Percentiles rank a stretch among this genome's conserved stretches.
Conservation (phyloP, 1,139 yeast species). For the Waltiozyma sp. region DNA sequence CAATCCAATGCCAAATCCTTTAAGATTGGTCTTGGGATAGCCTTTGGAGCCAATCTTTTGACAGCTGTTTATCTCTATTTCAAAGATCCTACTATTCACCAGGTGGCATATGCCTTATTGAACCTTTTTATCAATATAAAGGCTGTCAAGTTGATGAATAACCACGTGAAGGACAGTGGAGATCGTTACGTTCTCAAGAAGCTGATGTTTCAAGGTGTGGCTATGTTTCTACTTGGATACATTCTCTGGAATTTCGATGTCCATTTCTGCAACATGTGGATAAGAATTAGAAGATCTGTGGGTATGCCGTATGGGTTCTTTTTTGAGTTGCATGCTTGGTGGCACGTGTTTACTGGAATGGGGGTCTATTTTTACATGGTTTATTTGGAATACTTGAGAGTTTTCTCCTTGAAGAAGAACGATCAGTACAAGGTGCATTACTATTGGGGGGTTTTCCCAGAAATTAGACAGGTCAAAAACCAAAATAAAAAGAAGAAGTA, state of each 20-base stretch:
- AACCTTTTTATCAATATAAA: constrained; percentile 49
- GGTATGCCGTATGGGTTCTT: constrained; percentile 86
- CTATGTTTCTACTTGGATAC: constrained; percentile 64
- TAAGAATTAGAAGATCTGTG: constrained; percentile 48
- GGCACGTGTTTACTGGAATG: constrained; percentile 83
- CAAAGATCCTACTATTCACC: constrained; percentile 76
- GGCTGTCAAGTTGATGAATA: constrained; percentile 38
- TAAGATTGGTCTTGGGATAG: constrained; percentile 45
- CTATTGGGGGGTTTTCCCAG: constrained; percentile 39
- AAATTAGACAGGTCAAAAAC: constrained; percentile 13
- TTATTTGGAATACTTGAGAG: constrained; percentile 55
- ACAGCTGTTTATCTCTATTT: constrained; percentile 57
- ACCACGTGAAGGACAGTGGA: constrained; percentile 36
- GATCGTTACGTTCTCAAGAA: constrained; percentile 38
- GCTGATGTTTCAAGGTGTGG: constrained; percentile 50
- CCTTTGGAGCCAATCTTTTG: constrained; percentile 41
- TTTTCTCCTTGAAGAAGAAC: constrained; percentile 43
- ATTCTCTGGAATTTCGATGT: constrained; percentile 80
- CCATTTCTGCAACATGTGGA: constrained; percentile 60
- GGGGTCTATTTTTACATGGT: constrained; percentile 65
- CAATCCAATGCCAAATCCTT: constrained; percentile 21
- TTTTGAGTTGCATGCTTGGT: constrained; percentile 95
- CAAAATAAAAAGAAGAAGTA: not conserved
- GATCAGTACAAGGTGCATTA: constrained; percentile 42
- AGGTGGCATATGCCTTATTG: constrained; percentile 44